Base-by-base conservation (phyloP, 2,329 filamentous ascomycete species). In the Hymenoscyphus repandus region DNA sequence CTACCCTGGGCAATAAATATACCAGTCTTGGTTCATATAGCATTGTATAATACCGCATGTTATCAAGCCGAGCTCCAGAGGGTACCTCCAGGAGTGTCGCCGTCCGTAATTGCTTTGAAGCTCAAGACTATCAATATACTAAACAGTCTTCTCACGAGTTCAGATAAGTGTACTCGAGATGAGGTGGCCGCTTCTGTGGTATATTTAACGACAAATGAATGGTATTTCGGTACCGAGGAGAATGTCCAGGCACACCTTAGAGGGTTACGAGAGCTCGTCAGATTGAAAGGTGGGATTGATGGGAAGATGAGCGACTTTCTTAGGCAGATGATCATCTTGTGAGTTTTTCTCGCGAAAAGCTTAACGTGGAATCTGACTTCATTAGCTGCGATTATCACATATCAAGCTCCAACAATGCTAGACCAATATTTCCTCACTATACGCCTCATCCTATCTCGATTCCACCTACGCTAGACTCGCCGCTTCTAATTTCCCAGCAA, bases 191-290 rank as follows among this genome's bases (percentile, higher is more conserved):
- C 75, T 5, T 74, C 69, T 2, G 73, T 77, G 5, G 63, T 73
- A 1, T 76, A 78, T 58, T 68, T 78, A 53, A 69, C 75, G 18
- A 62, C 75, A 20, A 71, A 76, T 41, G 76, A 77, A 51, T 80
- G 77, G 76, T 78, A 77, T 58, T 78, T 75, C 74, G 74, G 75
- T 5, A 71, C 70, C 22, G 70, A 68, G 0, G 60, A 67, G 34
- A 72, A 74, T 52, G 64, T 78, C 10, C 66, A 69, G 20, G 69
- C 70, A 1, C 76, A 79, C 47, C 68, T 78, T 52, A 62, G 60
- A 6, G 75, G 75, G 0, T 66, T 80, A 13, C 67, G 69, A 53
- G 70, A 71, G 43, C 76, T 79, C 73, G 70, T 79, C 9, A 62
- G 61, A 18, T 57, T 74, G 42, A 68, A 74, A 20, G 76, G 75